These are phyloP conservation scores for Phialophora expanda DNA, from an alignment of 2,329 filamentous ascomycete genomes.

Conservation along the genomic window DNA sequence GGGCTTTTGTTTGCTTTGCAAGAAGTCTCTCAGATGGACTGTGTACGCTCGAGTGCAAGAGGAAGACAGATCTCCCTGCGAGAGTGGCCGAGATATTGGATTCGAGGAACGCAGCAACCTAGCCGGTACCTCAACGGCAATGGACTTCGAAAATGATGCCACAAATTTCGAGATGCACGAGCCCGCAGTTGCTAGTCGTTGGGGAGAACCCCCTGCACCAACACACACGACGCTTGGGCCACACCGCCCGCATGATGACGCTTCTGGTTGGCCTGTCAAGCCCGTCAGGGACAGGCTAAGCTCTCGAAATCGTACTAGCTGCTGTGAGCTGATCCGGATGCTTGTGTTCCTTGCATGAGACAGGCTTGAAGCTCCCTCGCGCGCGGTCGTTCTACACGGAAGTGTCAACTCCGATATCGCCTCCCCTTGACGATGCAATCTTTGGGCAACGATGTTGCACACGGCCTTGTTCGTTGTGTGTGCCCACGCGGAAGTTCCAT, in stretches of 20 bases:
- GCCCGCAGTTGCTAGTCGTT: conserved; percentile 3
- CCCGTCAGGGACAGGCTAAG: background rate
- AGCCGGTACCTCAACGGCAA: background rate
- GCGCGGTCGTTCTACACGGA: conserved; percentile 19
- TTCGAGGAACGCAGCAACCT: background rate
- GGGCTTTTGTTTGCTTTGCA: background rate
- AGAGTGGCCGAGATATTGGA: background rate
- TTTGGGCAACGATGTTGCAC: background rate
- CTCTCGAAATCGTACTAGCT: background rate
- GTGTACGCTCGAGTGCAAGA: background rate
- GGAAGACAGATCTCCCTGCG: background rate
- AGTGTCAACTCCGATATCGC: conserved; percentile 12
- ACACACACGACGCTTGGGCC: background rate
- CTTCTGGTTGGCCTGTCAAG: background rate
- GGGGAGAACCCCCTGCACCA: background rate
- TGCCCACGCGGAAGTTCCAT: background rate
- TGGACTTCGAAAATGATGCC: conserved; percentile 12
- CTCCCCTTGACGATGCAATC: background rate
- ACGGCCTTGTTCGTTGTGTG: background rate
- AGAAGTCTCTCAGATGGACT: background rate
- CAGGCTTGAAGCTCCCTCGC: background rate
- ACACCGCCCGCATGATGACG: background rate
- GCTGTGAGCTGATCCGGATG: conserved; percentile 2
- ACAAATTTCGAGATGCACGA: conserved; percentile 17
- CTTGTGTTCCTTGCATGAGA: conserved; percentile 6